Evolutionary conservation across 331 rosid species (phyloP), one percentile per base, ranked within the genome.

Genomic region (Pyracantha coccinea): DNA sequence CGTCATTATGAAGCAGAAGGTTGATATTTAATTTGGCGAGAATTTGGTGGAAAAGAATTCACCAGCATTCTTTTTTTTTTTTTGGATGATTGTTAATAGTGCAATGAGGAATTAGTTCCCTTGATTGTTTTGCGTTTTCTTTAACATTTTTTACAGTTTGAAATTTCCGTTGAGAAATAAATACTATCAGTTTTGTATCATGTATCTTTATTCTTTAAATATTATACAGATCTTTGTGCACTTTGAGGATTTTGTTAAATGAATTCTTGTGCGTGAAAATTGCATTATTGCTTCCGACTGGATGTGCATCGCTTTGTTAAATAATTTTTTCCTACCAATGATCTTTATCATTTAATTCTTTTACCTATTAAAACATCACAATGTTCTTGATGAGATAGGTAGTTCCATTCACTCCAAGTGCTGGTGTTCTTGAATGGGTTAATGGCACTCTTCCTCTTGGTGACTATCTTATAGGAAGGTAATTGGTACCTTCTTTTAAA

Each of bases 341-440:
- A 13, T 64, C 47, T 55, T 61, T 41, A 0, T 15, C 25, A 35
- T 16, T 44, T 41, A 28, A 8, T 6, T 65, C 44, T 15, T 53
- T 21, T 31, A 50, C 27, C 7, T 2, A 53, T 28, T 66, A n/a
- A 65, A 50, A 32, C 32, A 1, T 31, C 12, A 1, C 45, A 38
- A 0, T 38, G 45, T 38, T 38, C 45, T 38, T 38, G 45, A 38
- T 81, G 78, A 53, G 45, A 72, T 65, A 93, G 96, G 97, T 91
- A 31, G 90, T 91, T 82, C 97, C 99, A 76, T 94, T 94, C 86
- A 91, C 99, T 81, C 97, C 97, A 35, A 94, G 98, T 83, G 97
- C 99, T 28, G 99, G 99, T 81, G 95, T 94, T 83, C 96, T 94
- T 86, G 97, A 94, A 86, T 94, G 99, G 99, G 97, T 91, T 60